Base-by-base conservation (phyloP, 345 rosid genomes). In the Hypericum androsaemum region DNA sequence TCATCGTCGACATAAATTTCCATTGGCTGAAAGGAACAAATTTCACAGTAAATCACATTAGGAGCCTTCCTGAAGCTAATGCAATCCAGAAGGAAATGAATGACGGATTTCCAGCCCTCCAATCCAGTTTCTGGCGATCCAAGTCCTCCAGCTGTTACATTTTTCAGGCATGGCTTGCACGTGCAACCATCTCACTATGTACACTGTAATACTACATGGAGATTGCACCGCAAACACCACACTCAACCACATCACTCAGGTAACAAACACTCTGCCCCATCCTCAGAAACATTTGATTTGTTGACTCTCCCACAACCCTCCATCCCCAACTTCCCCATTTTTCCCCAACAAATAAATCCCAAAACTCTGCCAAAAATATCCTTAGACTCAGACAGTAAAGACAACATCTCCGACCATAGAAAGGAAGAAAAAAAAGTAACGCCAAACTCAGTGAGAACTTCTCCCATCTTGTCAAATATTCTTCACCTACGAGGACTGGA, bases 1-100 rank as follows among this genome's bases (percentile, higher is more conserved):
- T 94, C 99, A 16, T 88, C 95, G 12, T 87, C 96, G 10, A 94
- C 99, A 71, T 94, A 94, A 61, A 94, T 94, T 77, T 94, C 97
- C 97, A 88, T 94, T 8, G 99, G 99, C 97, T 94, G 95, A 70
- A 94, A 86, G 72, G 82, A 77, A 80, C 47, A 85, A 76, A 83
- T 68, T 76, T 80, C 75, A 85, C 69, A 81, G 77, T 72, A 77
- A 87, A 83, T 54, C 72, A 73, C 57, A 74, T 90, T 84, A 86
- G 84, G 74, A 39, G 74, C 65, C 73, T 71, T 79, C 87, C 64
- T 70, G 67, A 84, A 71, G 80, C 64, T 75, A 70, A 70, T 54
- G 77, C 74, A 72, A 80, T 76, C 80, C 86, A 80, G 64, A 64
- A 82, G 69, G 73, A 77, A 71, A 74, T 70, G 74, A 71, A 74